Percentiles rank a stretch among this genome's conserved stretches.
These are phyloP conservation scores for Luffa aegyptiaca DNA, from an alignment of 306 rosid genomes.

Conservation along the genomic window DNA sequence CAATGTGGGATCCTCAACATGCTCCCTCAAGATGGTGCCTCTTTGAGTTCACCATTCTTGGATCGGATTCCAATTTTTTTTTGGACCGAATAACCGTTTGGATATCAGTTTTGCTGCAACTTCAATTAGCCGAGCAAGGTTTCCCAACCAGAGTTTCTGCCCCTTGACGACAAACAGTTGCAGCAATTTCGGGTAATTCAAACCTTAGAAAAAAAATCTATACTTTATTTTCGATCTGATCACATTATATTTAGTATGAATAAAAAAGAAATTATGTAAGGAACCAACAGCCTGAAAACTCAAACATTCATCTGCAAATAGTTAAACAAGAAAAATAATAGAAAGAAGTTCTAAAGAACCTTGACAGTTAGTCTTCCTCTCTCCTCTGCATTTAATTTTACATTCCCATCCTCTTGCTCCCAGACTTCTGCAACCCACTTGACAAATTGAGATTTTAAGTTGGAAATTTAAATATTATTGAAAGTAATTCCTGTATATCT, in stretches of 20 bases:
- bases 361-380: slow-evolving; percentile 68
- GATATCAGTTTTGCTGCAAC: slow-evolving; percentile 41
- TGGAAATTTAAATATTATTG: slow-evolving; percentile 52
- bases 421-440: slow-evolving; percentile 95
- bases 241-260: background rate
- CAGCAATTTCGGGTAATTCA: slow-evolving; percentile 30
- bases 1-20: no score
- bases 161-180: slow-evolving; percentile 59
- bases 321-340: background rate
- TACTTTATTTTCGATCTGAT: background rate
- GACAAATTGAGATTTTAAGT: slow-evolving; percentile 56
- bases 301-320: background rate
- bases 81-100: no score
- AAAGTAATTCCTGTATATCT: slow-evolving; percentile 49
- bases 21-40: no score
- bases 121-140: slow-evolving; percentile 14
- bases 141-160: slow-evolving; percentile 41
- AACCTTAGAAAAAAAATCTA: background rate
- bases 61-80: no score
- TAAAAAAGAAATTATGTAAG: background rate
- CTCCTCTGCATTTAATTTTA: slow-evolving; percentile 66
- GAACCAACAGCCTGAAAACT: background rate
- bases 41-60: no score
- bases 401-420: slow-evolving; percentile 72
- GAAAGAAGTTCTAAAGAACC: slow-evolving; percentile 27